These are phyloP conservation scores for Macrocybe gigantea DNA, from an alignment of 768 basidiomycete species.

Conservation along the genomic window DNA sequence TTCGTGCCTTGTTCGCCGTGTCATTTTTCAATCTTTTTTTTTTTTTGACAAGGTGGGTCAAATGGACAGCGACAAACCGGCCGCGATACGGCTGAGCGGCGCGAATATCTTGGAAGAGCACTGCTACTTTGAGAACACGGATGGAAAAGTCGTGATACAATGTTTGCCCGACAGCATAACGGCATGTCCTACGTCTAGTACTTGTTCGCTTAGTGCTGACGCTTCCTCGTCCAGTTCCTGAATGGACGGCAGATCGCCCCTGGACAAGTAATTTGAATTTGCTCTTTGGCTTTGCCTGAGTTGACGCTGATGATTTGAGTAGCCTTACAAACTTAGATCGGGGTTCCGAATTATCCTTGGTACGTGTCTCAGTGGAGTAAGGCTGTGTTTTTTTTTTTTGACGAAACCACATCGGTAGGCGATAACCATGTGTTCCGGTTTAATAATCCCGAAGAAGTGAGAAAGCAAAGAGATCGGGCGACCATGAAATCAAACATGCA, in stretches of 20 bases:
- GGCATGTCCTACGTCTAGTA: conserved; percentile 35
- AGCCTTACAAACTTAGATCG: conserved; percentile 83
- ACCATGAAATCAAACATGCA: conserved; percentile 67
- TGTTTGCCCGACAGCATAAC: conserved; percentile 79
- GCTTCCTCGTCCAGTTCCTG: conserved; percentile 54
- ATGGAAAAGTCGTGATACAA: conserved; percentile 80
- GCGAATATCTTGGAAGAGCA: conserved; percentile 90
- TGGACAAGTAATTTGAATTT: conserved; percentile 51
- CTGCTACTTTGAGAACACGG: conserved; percentile 83
- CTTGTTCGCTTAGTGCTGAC: background rate
- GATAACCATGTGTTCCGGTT: conserved; percentile 98
- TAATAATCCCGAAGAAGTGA: conserved; percentile 92
- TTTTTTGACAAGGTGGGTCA: conserved; percentile 64
- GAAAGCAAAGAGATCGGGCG: conserved; percentile 82
- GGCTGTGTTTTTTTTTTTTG: conserved; percentile 6
- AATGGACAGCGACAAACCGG: conserved; percentile 72
- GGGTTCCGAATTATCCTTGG: conserved; percentile 97
- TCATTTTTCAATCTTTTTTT: background rate
- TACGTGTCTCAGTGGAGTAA: conserved; percentile 25
- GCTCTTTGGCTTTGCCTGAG: background rate
- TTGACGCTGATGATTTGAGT: conserved; percentile 6
- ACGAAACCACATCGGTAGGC: conserved; percentile 35
- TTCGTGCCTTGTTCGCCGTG: background rate
- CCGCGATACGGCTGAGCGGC: conserved; percentile 90
- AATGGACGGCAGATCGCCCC: conserved; percentile 87